These are phyloP conservation scores for Ustilago shanxiensis DNA, from an alignment of 1,284 basidiomycete species.

Conservation along the genomic window DNA sequence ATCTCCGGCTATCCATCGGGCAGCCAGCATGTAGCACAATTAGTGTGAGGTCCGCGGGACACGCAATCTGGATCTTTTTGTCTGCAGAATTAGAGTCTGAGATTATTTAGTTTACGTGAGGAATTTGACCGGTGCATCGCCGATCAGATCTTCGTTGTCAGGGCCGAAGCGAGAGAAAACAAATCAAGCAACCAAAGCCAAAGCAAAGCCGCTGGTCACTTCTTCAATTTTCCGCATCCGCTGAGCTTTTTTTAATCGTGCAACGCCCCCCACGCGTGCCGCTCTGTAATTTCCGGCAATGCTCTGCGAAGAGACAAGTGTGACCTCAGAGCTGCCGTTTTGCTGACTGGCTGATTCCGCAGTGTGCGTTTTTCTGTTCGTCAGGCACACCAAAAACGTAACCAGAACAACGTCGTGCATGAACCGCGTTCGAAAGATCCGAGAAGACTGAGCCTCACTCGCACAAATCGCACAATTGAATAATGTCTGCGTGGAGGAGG, in stretches of 20 bases:
- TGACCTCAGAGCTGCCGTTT: conserved; percentile 1
- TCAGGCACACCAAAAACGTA: conserved; percentile 2
- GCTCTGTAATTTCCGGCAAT: neutral
- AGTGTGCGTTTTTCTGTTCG: too few relatives aligned
- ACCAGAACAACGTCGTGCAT: conserved; percentile 2
- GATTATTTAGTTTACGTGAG: conserved; percentile 4
- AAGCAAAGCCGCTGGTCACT: neutral
- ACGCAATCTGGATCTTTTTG: neutral
- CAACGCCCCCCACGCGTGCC: neutral
- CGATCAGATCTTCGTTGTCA: conserved; percentile 7
- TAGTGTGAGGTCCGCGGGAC: neutral
- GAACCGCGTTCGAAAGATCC: neutral
- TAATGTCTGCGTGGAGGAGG: conserved; percentile 2
- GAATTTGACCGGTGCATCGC: conserved; percentile 14
- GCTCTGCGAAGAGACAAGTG: neutral
- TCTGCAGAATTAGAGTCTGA: neutral
- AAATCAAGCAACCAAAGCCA: neutral
- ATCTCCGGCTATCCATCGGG: conserved; percentile 19
- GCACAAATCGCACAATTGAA: too few relatives aligned
- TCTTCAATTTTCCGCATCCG: neutral
- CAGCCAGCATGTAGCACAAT: too few relatives aligned
- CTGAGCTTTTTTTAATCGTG: too few relatives aligned
- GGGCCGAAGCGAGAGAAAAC: neutral
- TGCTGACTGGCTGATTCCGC: conserved; percentile 2
- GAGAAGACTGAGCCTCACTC: neutral